Base-by-base conservation (phyloP, 371 early-diverging fungal species). In the Funneliformis caledonium region DNA sequence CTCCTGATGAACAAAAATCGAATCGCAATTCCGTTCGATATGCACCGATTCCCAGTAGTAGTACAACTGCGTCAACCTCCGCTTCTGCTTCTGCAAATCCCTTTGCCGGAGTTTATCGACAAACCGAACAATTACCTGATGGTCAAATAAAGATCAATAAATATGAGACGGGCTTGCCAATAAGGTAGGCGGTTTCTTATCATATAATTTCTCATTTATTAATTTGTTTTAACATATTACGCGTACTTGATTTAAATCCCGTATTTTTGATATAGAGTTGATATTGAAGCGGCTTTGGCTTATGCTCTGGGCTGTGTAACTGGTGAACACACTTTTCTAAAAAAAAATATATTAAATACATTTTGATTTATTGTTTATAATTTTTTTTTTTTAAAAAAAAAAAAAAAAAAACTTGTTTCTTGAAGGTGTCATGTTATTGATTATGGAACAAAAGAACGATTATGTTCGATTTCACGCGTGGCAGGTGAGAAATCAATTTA, bases 401-500 rank as follows among this genome's bases (percentile, higher is more conserved):
- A 26, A 26, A 26, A 26, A 26, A 26, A 26, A 26, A 26, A 26
- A 22, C 45, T 42, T 76, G 78, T 50, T 62, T 69, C 31, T 76
- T 52, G 60, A 85, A 92, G 95, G 94, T 4, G 86, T 93, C 16
- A 65, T 93, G 14, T 88, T 96, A 65, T 84, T 96, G 62, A 89
- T 96, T 26, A 75, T 93, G 33, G 96, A 96, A 82, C 90, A 88
- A 81, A 92, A 93, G 83, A 94, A 94, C 83, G 94, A 93, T 82
- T 94, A 93, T 84, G 93, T 94, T 62, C 85, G 96, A 81, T 96
- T 94, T 85, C 95, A 95, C 83, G 95, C 95, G 6, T 95, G 94
- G 94, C 96, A 96, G 88, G 89, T 87, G 86, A 86, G 56, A 12
- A 31, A 56, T 7, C 16, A 22, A 61, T 22, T 31, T 65, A 65